Conservation (phyloP, 2,329 filamentous ascomycete species). For the Colletotrichum scovillei region DNA sequence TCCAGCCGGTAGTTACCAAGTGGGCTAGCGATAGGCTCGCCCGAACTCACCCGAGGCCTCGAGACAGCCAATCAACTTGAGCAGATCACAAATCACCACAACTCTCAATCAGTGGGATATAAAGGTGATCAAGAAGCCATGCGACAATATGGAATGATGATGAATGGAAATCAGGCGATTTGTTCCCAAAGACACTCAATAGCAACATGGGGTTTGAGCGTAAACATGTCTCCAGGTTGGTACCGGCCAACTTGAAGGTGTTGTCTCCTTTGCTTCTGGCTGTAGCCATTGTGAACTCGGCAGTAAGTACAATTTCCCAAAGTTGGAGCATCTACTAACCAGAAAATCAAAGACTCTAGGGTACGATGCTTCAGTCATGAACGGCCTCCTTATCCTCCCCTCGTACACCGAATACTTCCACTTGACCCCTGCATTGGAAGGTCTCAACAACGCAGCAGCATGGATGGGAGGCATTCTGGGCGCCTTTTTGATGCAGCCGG, state of each 20-base stretch:
- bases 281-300: slow-evolving; percentile 29
- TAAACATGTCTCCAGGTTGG: slow-evolving; percentile 26
- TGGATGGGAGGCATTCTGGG: slow-evolving; percentile 63
- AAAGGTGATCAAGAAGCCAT: slow-evolving; percentile 43
- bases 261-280: slow-evolving; percentile 25
- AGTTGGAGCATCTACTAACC: background rate
- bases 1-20: slow-evolving; percentile 45
- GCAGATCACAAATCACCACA: slow-evolving; percentile 11
- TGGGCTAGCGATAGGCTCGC: slow-evolving; percentile 48
- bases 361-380: slow-evolving; percentile 64
- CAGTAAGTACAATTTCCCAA: background rate
- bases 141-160: slow-evolving; percentile 38
- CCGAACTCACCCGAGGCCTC: slow-evolving; percentile 37
- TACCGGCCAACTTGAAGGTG: slow-evolving; percentile 25
- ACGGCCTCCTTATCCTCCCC: slow-evolving; percentile 67
- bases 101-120: background rate
- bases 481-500: slow-evolving; percentile 53
- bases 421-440: slow-evolving; percentile 62
- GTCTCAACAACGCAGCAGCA: slow-evolving; percentile 66
- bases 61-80: background rate
- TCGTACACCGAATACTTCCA: slow-evolving; percentile 67
- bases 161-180: background rate
- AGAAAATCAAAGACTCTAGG: slow-evolving; percentile 36
- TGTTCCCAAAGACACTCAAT: too few species aligned
- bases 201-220: slow-evolving; percentile 23